A percentile compares a stretch with the other conserved stretches of the same genome.
phyloP scores from a whole-genome alignment of 805 yeast species.

The Candida yuanshanica region DNA sequence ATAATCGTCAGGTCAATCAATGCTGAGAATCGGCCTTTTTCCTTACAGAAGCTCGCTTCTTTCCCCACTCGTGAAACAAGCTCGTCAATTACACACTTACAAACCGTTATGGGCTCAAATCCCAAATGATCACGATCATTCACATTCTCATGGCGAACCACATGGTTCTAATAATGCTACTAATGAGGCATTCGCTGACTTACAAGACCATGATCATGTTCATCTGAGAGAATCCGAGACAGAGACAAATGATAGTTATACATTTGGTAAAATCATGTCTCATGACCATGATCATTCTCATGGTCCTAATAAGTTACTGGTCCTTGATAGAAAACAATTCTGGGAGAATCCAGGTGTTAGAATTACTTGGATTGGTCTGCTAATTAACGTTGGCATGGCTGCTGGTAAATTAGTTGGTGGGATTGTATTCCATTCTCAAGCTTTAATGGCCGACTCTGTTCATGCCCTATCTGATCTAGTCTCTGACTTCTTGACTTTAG shows the following conservation, averaged over 20 bases:
- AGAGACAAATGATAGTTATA: constrained; percentile 34
- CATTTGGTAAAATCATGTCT: constrained; percentile 28
- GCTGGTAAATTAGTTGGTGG: constrained; percentile 86
- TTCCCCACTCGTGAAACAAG: not conserved
- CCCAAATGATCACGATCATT: constrained; percentile 19
- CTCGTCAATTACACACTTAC: constrained; percentile 6
- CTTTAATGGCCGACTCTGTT: constrained; percentile 88
- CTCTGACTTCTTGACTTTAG: constrained; percentile 82
- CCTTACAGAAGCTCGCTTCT: constrained; percentile 1
- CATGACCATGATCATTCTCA: constrained; percentile 33
- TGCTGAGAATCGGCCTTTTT: constrained; percentile 7
- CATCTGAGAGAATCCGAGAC: constrained; percentile 39
- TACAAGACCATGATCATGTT: constrained; percentile 32
- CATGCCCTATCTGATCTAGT: constrained; percentile 90
- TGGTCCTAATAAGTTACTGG: constrained; percentile 27
- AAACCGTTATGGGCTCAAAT: constrained; percentile 3
- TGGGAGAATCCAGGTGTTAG: constrained; percentile 78
- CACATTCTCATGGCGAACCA: constrained; percentile 22
- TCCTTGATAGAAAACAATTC: constrained; percentile 37
- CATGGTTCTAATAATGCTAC: constrained; percentile 23
- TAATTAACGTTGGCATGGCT: constrained; percentile 83
- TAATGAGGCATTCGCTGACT: constrained; percentile 4
- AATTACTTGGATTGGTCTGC: constrained; percentile 87
- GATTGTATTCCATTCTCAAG: constrained; percentile 87
- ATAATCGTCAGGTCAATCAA: too few species aligned